Evolutionary conservation across 2,329 filamentous ascomycete genomes (phyloP), one percentile per base, ranked within the genome.

Genomic region (Fusarium succisae): DNA sequence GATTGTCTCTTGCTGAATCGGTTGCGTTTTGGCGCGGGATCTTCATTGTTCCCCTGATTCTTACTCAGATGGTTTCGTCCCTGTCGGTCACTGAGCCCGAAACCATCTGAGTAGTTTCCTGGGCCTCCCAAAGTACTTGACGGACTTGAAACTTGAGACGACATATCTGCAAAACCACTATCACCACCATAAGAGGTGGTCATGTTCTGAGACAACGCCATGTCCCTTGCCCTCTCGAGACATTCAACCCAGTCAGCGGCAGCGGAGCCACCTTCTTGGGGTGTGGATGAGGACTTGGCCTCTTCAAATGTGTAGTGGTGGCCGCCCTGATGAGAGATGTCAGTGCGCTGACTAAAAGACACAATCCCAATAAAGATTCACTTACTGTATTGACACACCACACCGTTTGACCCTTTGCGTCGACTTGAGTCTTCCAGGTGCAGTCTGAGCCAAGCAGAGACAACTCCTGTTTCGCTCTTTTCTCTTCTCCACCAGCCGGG

Each of bases 351-450:
- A 37, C 26, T 28, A 39, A 15, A 37, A n/a, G 32, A 39, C n/a
- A 24, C 15, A 39, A 17, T 26, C 17, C 26, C 22, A 20, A 35
- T 30, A 5, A 7, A 20, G 6, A n/a, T 26, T 54, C 45, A 48
- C 95, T 87, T 91, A 98, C 96, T 76, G 94, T 97, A 85, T 98
- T 95, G 59, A 98, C 92, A 82, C 92, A 92, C 94, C 95, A 98
- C 67, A 93, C 91, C 35, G 91, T 92, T 83, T 96, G 89, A 32
- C 95, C 95, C 82, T 97, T 98, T n/a, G 91, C 87, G 82, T 98
- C 96, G 51, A 92, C 89, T 76, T 93, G 94, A 59, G 88, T 94
- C 80, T 90, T 92, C 91, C 94, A 98, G 32, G 89, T 86, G 76
- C 91, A 94, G 60, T 94, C 95, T 5, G 92, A 86, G 5, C 89